These are phyloP conservation scores for Verbena officinalis DNA, from an alignment of 257 asterid species.

Conservation along the genomic window DNA sequence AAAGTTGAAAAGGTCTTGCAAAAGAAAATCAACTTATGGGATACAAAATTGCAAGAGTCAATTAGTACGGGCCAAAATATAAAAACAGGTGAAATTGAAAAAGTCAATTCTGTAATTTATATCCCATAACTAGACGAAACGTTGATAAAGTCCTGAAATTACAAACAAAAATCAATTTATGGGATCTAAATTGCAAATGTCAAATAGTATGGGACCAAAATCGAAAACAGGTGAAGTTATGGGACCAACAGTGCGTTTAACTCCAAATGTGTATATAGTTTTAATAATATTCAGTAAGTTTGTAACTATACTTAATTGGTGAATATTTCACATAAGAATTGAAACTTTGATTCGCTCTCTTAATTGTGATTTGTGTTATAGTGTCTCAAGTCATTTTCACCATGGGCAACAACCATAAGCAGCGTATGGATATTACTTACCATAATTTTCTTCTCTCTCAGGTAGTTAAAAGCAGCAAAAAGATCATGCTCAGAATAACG, in stretches of 20 bases:
- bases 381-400: conserved; percentile 13
- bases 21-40: too few species aligned
- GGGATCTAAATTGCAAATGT: too few species aligned
- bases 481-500: conserved; percentile 98
- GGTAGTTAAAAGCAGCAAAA: conserved; percentile 87
- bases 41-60: too few species aligned
- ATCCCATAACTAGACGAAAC: too few species aligned
- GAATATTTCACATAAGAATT: conserved; percentile 14
- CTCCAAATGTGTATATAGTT: conserved; percentile 15
- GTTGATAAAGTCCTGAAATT: too few species aligned
- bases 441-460: conserved; percentile 87
- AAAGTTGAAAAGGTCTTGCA: too few species aligned
- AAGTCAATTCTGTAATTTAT: too few species aligned
- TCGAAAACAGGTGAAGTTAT: too few species aligned
- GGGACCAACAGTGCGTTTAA: background rate
- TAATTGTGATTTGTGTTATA: background rate
- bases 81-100: too few species aligned
- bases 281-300: background rate
- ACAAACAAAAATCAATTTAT: too few species aligned
- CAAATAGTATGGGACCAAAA: too few species aligned
- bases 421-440: conserved; percentile 46
- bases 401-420: conserved; percentile 15
- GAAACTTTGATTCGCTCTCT: conserved; percentile 8
- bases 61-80: too few species aligned
- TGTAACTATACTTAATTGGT: background rate